Conservation (phyloP, 2,329 filamentous ascomycete genomes). For the Ambrosiella cleistominuta region DNA sequence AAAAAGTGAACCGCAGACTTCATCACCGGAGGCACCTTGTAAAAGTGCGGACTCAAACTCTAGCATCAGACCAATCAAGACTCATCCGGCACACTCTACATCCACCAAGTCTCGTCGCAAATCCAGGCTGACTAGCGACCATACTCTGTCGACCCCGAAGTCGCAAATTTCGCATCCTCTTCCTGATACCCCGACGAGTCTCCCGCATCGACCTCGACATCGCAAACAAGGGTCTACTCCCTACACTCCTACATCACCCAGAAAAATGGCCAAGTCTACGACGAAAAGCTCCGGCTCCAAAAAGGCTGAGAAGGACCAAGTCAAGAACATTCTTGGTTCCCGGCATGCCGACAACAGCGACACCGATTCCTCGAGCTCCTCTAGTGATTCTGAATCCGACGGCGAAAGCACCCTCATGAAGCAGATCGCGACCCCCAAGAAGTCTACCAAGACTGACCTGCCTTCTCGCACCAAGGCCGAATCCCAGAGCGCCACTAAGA, state of each 20-base stretch:
- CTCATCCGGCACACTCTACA: neutral
- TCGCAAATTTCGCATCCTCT: too few relatives aligned
- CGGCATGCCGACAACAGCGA: conserved; percentile 12
- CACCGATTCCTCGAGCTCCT: conserved; percentile 17
- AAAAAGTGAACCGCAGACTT: neutral
- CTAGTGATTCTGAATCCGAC: conserved; percentile 18
- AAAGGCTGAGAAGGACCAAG: conserved; percentile 14
- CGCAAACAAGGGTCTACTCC: too few relatives aligned
- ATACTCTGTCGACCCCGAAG: too few relatives aligned
- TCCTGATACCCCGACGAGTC: too few relatives aligned
- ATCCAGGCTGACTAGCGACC: too few relatives aligned
- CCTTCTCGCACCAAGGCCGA: conserved; percentile 6
- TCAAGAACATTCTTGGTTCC: conserved; percentile 14
- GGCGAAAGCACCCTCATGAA: conserved; percentile 13
- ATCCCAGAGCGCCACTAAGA: conserved; percentile 5
- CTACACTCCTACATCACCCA: too few relatives aligned
- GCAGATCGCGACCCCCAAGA: conserved; percentile 14
- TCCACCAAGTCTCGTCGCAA: neutral
- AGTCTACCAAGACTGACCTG: conserved; percentile 13
- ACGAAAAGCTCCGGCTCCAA: conserved; percentile 8
- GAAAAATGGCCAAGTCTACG: conserved; percentile 10
- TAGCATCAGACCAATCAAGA: neutral
- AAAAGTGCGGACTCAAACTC: neutral
- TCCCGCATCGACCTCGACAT: too few relatives aligned
- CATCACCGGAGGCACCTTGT: neutral